Percentiles rank a stretch among this genome's conserved stretches.
phyloP scores from a whole-genome alignment of 108 stramenopile species.

The Skeletonema menzelii region DNA sequence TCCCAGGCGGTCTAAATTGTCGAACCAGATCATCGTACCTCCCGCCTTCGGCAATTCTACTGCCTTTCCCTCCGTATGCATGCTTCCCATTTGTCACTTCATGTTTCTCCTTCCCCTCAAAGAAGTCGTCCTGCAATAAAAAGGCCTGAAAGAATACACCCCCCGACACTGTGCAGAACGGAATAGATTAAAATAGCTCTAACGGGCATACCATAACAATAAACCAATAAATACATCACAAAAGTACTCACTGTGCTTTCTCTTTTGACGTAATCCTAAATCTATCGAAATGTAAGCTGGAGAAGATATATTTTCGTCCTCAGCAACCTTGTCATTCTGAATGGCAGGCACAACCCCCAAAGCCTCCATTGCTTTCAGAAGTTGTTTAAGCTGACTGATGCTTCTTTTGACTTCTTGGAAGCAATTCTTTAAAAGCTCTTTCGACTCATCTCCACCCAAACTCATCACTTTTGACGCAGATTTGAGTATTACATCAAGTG shows the following conservation, averaged over 20 bases:
- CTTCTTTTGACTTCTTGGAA: slow-evolving; percentile 57
- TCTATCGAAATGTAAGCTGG: slow-evolving; percentile 73
- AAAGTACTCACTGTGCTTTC: slow-evolving; percentile 46
- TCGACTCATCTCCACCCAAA: slow-evolving; percentile 11
- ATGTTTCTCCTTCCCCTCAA: slow-evolving; percentile 30
- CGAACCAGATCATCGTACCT: slow-evolving; percentile 64
- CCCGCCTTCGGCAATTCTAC: slow-evolving; percentile 78
- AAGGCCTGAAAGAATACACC: slow-evolving; percentile 69
- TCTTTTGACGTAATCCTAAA: slow-evolving; percentile 67
- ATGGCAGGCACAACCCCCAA: slow-evolving; percentile 46
- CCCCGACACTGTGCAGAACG: slow-evolving; percentile 34
- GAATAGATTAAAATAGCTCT: not conserved
- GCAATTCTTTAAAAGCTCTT: slow-evolving; percentile 33
- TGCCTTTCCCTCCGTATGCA: slow-evolving; percentile 43
- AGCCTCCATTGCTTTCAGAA: slow-evolving; percentile 49
- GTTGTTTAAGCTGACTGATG: slow-evolving; percentile 46
- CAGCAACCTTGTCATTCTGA: slow-evolving; percentile 1
- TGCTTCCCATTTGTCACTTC: slow-evolving; percentile 29
- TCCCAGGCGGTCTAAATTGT: slow-evolving; percentile 76
- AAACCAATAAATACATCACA: not conserved
- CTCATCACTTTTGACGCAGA: slow-evolving; percentile 26
- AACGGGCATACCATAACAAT: not conserved
- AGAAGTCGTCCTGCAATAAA: slow-evolving; percentile 59
- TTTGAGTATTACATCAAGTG: slow-evolving; percentile 49
- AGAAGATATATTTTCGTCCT: slow-evolving; percentile 20